These are phyloP conservation scores for Candida lessepsii DNA, from an alignment of 805 yeast species.

Conservation along the genomic window DNA sequence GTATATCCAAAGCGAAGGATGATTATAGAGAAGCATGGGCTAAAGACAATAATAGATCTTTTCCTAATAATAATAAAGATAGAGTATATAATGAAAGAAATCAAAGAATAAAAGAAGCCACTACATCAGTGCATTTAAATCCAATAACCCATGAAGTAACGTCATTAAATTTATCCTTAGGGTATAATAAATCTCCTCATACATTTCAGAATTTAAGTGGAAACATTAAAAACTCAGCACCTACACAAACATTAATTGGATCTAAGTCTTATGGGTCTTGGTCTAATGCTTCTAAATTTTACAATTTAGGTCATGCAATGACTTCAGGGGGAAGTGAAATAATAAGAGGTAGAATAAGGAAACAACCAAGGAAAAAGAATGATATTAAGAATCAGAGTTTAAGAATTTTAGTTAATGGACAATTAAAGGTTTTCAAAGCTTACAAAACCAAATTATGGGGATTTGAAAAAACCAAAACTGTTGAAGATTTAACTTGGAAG, in stretches of 20 bases:
- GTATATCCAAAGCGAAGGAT: slow-evolving; percentile 62
- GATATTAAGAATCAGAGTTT: slow-evolving; percentile 57
- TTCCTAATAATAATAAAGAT: slow-evolving; percentile 17
- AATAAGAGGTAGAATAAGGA: slow-evolving; percentile 61
- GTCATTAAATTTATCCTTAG: slow-evolving; percentile 18
- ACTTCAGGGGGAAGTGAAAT: slow-evolving; percentile 39
- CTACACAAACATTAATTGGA: slow-evolving; percentile 30
- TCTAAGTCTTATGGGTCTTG: slow-evolving; percentile 37
- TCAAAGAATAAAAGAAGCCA: slow-evolving; percentile 45
- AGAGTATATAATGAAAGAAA: slow-evolving; percentile 27
- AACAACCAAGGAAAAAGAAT: slow-evolving; percentile 45
- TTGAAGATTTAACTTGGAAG: slow-evolving; percentile 60
- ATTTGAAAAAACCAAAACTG: slow-evolving; percentile 61
- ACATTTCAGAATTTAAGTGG: slow-evolving; percentile 31
- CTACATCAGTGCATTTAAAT: slow-evolving; percentile 22
- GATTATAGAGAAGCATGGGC: slow-evolving; percentile 47
- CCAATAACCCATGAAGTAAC: slow-evolving; percentile 20
- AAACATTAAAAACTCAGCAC: slow-evolving; percentile 34
- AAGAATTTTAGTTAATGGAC: slow-evolving; percentile 61
- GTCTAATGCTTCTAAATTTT: slow-evolving; percentile 25
- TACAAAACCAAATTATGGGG: slow-evolving; percentile 91
- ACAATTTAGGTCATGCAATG: slow-evolving; percentile 26
- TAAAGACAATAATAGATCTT: slow-evolving; percentile 44
- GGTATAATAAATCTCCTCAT: slow-evolving; percentile 36
- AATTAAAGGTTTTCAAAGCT: slow-evolving; percentile 53